phyloP scores from a whole-genome alignment of 1,284 basidiomycete genomes.

The Leccinum pachyderme region DNA sequence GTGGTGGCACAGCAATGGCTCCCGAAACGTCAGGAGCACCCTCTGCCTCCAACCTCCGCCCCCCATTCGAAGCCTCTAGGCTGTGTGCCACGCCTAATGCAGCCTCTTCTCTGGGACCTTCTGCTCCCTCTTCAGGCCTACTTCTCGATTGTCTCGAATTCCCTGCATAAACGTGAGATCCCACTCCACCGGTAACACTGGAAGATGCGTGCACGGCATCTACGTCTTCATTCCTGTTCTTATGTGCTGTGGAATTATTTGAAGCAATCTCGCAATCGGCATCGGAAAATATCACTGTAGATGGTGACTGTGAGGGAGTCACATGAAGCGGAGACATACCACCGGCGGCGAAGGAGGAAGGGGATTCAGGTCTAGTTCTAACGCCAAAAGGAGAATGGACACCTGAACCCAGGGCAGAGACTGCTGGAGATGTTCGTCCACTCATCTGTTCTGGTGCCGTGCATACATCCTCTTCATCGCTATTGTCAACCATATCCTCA shows the following conservation, averaged over 20 bases:
- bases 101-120: slow-evolving; percentile 8
- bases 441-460: slow-evolving; percentile 25
- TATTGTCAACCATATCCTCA: slow-evolving; percentile 9
- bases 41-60: slow-evolving; percentile 18
- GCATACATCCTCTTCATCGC: slow-evolving; percentile 16
- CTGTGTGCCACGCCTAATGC: slow-evolving; percentile 23
- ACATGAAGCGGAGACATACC: slow-evolving; percentile 1
- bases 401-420: slow-evolving; percentile 23
- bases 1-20: slow-evolving; percentile 23
- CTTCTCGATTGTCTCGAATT: slow-evolving; percentile 3
- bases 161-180: slow-evolving; percentile 1
- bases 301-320: slow-evolving; percentile 3
- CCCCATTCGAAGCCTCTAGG: slow-evolving; percentile 16
- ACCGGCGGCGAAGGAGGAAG: slow-evolving; percentile 7
- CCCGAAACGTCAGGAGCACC: slow-evolving; percentile 15
- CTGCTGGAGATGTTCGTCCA: slow-evolving; percentile 29
- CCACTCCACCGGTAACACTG: slow-evolving; percentile 4
- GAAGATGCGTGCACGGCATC: slow-evolving; percentile 6
- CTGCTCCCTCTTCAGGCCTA: slow-evolving; percentile 2
- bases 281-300: slow-evolving; percentile 11
- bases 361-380: slow-evolving; percentile 3
- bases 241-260: slow-evolving; percentile 5
- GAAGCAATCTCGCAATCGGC: neutral
- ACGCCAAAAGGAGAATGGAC: slow-evolving; percentile 12
- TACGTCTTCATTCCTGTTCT: slow-evolving; percentile 1